Conservation (phyloP, 495 filamentous ascomycete species). For the Aspergillus saccharolyticus region DNA sequence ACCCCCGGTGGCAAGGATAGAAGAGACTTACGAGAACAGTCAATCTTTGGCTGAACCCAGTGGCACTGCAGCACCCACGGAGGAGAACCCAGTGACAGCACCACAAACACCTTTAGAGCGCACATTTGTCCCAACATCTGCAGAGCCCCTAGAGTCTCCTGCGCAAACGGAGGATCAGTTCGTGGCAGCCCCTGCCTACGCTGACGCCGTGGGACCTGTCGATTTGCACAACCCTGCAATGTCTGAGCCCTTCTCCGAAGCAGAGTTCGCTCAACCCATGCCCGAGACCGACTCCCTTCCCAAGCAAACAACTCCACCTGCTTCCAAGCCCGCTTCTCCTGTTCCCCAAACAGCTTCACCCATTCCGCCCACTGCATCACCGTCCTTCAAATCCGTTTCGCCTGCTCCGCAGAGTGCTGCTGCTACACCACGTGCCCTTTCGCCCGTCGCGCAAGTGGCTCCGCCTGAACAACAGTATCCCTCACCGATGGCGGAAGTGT, state of each 20-base stretch:
- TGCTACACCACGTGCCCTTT: constrained; percentile 12
- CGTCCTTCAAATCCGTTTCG: constrained; percentile 11
- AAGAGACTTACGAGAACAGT: constrained; percentile 12
- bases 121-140: constrained; percentile 23
- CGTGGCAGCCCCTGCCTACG: constrained; percentile 6
- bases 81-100: constrained; percentile 22
- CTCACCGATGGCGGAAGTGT: constrained; percentile 2
- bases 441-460: constrained; percentile 9
- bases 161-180: constrained; percentile 19
- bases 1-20: constrained; percentile 6
- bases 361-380: constrained; percentile 11
- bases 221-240: constrained; percentile 5
- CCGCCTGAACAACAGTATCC: constrained; percentile 11
- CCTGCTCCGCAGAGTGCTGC: constrained; percentile 18
- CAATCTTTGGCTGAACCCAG: constrained; percentile 15
- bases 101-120: constrained; percentile 18
- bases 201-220: constrained; percentile 4
- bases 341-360: constrained; percentile 17
- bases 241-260: constrained; percentile 7
- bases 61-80: constrained; percentile 12
- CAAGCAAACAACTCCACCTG: constrained; percentile 15
- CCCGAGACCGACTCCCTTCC: constrained; percentile 10
- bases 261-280: constrained; percentile 2
- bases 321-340: constrained; percentile 17
- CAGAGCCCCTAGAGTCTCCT: constrained; percentile 20